A percentile compares a stretch with the other conserved stretches of the same genome.
Evolutionary conservation across 352 stramenopile genomes (phyloP).

Genomic region (Phytopythium boreale): DNA sequence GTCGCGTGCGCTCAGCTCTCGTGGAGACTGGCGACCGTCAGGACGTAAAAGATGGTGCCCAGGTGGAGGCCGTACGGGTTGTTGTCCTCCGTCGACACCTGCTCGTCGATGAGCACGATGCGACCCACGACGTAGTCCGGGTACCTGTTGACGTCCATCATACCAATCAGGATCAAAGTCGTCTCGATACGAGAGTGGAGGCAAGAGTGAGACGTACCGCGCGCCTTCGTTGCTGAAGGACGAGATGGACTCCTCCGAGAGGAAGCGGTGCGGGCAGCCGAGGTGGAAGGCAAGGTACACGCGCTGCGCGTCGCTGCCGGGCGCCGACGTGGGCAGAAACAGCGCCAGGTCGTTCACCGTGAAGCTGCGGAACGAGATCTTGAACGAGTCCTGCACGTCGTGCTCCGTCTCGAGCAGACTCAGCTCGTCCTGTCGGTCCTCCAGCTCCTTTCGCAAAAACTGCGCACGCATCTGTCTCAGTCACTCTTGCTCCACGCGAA

Average conservation of each 20-base stretch:
- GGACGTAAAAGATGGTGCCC: slow-evolving; percentile 82
- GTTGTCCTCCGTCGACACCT: slow-evolving; percentile 70
- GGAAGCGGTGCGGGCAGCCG: slow-evolving; percentile 80
- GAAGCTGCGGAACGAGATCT: slow-evolving; percentile 87
- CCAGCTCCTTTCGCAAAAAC: slow-evolving; percentile 40
- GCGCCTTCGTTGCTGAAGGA: slow-evolving; percentile 85
- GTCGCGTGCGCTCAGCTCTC: slow-evolving; percentile 45
- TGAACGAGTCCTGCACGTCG: slow-evolving; percentile 61
- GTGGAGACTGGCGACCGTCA: slow-evolving; percentile 82
- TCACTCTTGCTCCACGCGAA: not conserved
- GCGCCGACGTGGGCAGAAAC: slow-evolving; percentile 81
- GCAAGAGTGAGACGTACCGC: slow-evolving; percentile 7
- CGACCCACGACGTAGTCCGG: slow-evolving; percentile 85
- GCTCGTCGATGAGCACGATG: slow-evolving; percentile 87
- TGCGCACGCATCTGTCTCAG: slow-evolving; percentile 1
- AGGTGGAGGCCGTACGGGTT: slow-evolving; percentile 80
- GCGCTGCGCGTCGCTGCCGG: slow-evolving; percentile 64
- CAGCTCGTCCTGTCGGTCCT: slow-evolving; percentile 56
- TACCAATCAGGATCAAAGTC: not conserved
- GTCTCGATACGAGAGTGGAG: not conserved
- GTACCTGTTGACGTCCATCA: slow-evolving; percentile 44
- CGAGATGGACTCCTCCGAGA: slow-evolving; percentile 87
- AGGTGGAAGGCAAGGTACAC: slow-evolving; percentile 88
- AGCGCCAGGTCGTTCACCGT: slow-evolving; percentile 78
- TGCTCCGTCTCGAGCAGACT: slow-evolving; percentile 60